Evolutionary conservation across 768 basidiomycete species (phyloP).

Genomic region (Tulasnella calospora): DNA sequence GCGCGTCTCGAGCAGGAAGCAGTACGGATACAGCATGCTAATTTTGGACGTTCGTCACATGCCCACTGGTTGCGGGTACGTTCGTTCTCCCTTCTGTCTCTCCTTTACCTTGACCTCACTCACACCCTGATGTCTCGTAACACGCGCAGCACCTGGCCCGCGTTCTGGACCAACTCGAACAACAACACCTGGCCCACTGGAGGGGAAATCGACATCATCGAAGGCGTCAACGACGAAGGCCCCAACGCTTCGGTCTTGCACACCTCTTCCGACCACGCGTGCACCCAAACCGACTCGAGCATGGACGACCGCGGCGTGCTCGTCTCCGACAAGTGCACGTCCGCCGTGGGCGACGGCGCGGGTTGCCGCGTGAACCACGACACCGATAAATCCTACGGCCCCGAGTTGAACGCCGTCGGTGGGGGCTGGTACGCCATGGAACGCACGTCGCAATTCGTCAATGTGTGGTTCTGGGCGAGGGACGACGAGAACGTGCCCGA

Average conservation of each 20-base stretch:
- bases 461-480: slow-evolving; percentile 26
- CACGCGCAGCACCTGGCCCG: slow-evolving; percentile 46
- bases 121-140: not conserved
- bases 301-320: not conserved
- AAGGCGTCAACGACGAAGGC: slow-evolving; percentile 34
- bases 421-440: slow-evolving; percentile 27
- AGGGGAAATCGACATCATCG: slow-evolving; percentile 36
- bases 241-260: slow-evolving; percentile 21
- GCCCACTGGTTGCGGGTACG: slow-evolving; percentile 44
- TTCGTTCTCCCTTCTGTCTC: not conserved
- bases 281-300: slow-evolving; percentile 40
- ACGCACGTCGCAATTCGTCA: slow-evolving; percentile 19
- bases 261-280: slow-evolving; percentile 46
- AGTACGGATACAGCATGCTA: slow-evolving; percentile 50
- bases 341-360: not conserved
- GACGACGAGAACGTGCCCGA: slow-evolving; percentile 16
- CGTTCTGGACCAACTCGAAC: slow-evolving; percentile 32
- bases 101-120: not conserved
- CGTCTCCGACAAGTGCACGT: not conserved
- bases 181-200: slow-evolving; percentile 44
- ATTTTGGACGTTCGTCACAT: slow-evolving; percentile 54
- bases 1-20: slow-evolving; percentile 50
- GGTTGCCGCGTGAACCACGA: slow-evolving; percentile 19
- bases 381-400: slow-evolving; percentile 23
- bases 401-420: slow-evolving; percentile 25